phyloP scores from a whole-genome alignment of 225 moss, liverwort and hornwort genomes.

The Bryum argenteum region DNA sequence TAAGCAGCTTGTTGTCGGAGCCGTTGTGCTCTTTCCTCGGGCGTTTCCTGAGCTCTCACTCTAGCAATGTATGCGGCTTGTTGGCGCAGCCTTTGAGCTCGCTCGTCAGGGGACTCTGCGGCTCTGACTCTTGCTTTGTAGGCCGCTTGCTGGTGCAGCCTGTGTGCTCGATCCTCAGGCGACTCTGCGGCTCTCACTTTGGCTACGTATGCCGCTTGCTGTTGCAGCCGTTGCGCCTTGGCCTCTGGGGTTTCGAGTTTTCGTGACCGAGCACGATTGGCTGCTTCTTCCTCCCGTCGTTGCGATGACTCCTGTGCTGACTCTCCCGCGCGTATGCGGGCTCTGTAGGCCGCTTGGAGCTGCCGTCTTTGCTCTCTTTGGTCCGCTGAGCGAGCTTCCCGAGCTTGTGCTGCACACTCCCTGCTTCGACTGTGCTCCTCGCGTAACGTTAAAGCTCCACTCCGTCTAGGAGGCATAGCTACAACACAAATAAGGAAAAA shows the following conservation, averaged over 20 bases:
- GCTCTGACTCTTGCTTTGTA: slow-evolving; percentile 35
- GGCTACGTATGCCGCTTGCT: slow-evolving; percentile 37
- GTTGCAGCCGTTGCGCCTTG: slow-evolving; percentile 32
- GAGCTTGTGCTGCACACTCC: slow-evolving; percentile 26
- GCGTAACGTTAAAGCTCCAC: slow-evolving; percentile 19
- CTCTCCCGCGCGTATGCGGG: slow-evolving; percentile 33
- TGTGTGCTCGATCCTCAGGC: slow-evolving; percentile 17
- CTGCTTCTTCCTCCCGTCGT: slow-evolving; percentile 33
- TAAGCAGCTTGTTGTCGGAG: slow-evolving; percentile 39
- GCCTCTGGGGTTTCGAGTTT: slow-evolving; percentile 34
- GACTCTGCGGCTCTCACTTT: slow-evolving; percentile 38
- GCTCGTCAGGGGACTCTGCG: slow-evolving; percentile 25
- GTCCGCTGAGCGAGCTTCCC: slow-evolving; percentile 23
- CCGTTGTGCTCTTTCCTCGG: slow-evolving; percentile 29
- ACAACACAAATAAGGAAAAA: not conserved
- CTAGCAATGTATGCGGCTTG: slow-evolving; percentile 36
- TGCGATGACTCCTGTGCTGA: slow-evolving; percentile 21
- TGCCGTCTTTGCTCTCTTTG: slow-evolving; percentile 39
- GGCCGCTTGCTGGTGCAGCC: slow-evolving; percentile 35
- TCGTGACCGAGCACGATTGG: slow-evolving; percentile 33
- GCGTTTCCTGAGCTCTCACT: slow-evolving; percentile 33
- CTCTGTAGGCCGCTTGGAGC: slow-evolving; percentile 31
- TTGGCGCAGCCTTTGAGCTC: slow-evolving; percentile 25
- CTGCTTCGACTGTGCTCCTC: slow-evolving; percentile 28
- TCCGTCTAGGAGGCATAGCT: slow-evolving; percentile 35